Evolutionary conservation across 2,329 filamentous ascomycete genomes (phyloP), one percentile per base, ranked within the genome.

Genomic region (Diplodia mutila): DNA sequence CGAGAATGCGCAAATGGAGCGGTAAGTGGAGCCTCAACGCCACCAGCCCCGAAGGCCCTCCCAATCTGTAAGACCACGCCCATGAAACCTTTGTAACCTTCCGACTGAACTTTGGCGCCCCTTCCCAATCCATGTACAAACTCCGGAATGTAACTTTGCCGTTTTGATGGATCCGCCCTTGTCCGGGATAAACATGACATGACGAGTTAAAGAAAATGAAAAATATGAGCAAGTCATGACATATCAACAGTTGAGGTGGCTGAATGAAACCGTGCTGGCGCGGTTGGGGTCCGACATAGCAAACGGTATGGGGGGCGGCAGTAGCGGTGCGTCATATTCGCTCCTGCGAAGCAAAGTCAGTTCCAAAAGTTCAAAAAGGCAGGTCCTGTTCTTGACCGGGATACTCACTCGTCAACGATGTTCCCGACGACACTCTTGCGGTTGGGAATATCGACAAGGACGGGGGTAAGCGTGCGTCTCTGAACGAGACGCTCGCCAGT

Each of bases 401-500:
- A 21, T 14, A 49, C 49, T 65, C 48, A 66, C 39, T 57, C 65
- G 12, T 67, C 65, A 9, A 67, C 65, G 49, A 67, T 57, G n/a
- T 67, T 51, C 29, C 65, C 65, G 16, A 34, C 42, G 5, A 51
- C 42, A n/a, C 65, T 67, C 54, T 61, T 67, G 25, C 65, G 65
- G 42, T 59, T 61, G 12, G 54, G 53, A 18, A 67, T 61, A 52
- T 67, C 65, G 9, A 67, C 65, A 18, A 67, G 32, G 4, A 61
- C 54, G 2, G 65, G 65, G 5, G 65, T 61, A 14, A 67, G 53
- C 23, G 53, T 61, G 32, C 65, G 65, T 23, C 25, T 57, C 65
- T 67, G 42, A 18, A 67, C 65, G 3, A 67, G 54, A 21, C 65
- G 53, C 54, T 67, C 65, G 32, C 65, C 65, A 23, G 54, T 61